These are phyloP conservation scores for Ustilago cynodontis DNA, from an alignment of 1,284 basidiomycete genomes.

Conservation along the genomic window DNA sequence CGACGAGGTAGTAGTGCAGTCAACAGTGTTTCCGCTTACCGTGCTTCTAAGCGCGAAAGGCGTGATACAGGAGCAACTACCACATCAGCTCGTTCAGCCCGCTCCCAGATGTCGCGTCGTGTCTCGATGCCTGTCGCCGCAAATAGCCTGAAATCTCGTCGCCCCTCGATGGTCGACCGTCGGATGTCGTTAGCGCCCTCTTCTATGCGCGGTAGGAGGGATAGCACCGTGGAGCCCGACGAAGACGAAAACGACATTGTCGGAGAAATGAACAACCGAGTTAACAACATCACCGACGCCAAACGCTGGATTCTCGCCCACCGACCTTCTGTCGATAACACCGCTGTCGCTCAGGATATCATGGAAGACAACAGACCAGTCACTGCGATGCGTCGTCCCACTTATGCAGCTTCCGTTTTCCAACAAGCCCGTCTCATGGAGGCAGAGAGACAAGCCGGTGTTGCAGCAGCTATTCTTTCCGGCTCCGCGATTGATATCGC, in stretches of 20 bases:
- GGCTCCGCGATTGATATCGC: slow-evolving; percentile 6
- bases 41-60: slow-evolving; percentile 3
- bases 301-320: slow-evolving; percentile 25
- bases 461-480: slow-evolving; percentile 1
- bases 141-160: background rate
- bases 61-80: slow-evolving; percentile 15
- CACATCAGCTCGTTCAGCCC: slow-evolving; percentile 12
- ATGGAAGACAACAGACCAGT: slow-evolving; percentile 18
- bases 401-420: slow-evolving; percentile 45
- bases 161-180: background rate
- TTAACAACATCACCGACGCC: slow-evolving; percentile 28
- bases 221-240: slow-evolving; percentile 12
- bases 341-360: slow-evolving; percentile 4
- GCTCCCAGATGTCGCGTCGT: slow-evolving; percentile 11
- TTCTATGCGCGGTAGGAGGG: background rate
- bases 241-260: slow-evolving; percentile 21
- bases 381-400: slow-evolving; percentile 31
- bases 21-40: background rate
- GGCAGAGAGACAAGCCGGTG: slow-evolving; percentile 22
- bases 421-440: slow-evolving; percentile 42
- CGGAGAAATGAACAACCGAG: slow-evolving; percentile 18
- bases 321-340: slow-evolving; percentile 1
- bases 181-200: slow-evolving; percentile 21
- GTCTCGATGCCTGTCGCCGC: slow-evolving; percentile 17
- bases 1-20: background rate